A percentile compares a stretch with the other conserved stretches of the same genome.
Evolutionary conservation across 106 monocot genomes (phyloP).

Genomic region (Posidonia australis): DNA sequence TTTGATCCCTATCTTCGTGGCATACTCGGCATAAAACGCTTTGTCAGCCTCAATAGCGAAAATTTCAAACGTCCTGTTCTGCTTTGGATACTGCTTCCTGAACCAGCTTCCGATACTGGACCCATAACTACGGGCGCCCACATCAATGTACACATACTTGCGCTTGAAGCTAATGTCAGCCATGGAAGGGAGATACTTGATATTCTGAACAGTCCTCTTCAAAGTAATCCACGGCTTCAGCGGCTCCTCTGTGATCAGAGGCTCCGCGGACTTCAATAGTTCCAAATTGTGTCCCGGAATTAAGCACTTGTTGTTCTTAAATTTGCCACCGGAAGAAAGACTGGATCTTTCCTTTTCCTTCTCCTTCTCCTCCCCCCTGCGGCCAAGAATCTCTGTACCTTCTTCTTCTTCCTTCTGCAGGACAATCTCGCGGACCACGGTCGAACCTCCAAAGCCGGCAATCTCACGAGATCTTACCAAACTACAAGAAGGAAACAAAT

Average conservation of each 20-base stretch:
- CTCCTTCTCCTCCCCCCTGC: conserved; percentile 4
- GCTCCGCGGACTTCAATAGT: conserved; percentile 39
- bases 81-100: conserved; percentile 81
- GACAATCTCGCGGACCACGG: conserved; percentile 21
- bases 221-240: conserved; percentile 78
- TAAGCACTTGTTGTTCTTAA: conserved; percentile 31
- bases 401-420: conserved; percentile 25
- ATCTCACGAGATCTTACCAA: conserved; percentile 19
- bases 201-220: conserved; percentile 60
- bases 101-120: conserved; percentile 94
- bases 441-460: background rate
- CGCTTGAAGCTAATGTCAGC: conserved; percentile 64
- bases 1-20: conserved; percentile 38
- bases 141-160: conserved; percentile 57
- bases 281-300: conserved; percentile 38
- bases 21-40: conserved; percentile 55
- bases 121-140: conserved; percentile 75
- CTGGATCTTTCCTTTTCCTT: background rate
- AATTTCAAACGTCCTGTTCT: conserved; percentile 63
- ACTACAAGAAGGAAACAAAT: conserved; percentile 16
- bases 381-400: no score
- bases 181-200: conserved; percentile 60
- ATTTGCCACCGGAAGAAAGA: conserved; percentile 12
- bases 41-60: conserved; percentile 73
- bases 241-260: conserved; percentile 64